Evolutionary conservation across 2,329 filamentous ascomycete genomes (phyloP).

Genomic region (Penicillium decumbens): DNA sequence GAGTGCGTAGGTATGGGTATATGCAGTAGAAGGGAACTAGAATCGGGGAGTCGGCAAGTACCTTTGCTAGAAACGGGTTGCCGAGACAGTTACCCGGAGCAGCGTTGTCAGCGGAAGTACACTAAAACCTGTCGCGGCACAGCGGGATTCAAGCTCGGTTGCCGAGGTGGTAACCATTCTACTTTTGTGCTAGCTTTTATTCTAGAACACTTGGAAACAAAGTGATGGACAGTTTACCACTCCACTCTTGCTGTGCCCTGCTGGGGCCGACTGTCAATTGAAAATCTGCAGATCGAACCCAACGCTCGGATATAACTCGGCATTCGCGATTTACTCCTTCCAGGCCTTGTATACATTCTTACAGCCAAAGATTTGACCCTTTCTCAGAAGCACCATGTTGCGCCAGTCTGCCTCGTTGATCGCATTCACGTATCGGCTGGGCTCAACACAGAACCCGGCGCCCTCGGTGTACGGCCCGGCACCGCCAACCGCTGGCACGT

Average conservation of each 20-base stretch:
- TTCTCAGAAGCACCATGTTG: slow-evolving; percentile 72
- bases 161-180: neutral
- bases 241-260: neutral
- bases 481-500: slow-evolving; percentile 61
- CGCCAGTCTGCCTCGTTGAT: slow-evolving; percentile 77
- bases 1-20: neutral
- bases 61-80: neutral
- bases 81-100: neutral
- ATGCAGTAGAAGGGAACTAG: too few relatives aligned
- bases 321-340: slow-evolving; percentile 52
- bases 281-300: neutral
- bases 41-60: neutral
- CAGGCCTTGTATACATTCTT: slow-evolving; percentile 81
- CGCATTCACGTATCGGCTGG: slow-evolving; percentile 84
- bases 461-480: slow-evolving; percentile 62
- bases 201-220: neutral
- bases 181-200: neutral
- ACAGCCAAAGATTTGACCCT: slow-evolving; percentile 76
- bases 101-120: neutral
- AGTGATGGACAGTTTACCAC: neutral
- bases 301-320: neutral
- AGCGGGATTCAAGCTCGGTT: neutral
- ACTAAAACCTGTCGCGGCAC: neutral
- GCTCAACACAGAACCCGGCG: slow-evolving; percentile 86
- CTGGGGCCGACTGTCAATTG: neutral